phyloP scores from a whole-genome alignment of 805 yeast species.

The Starmerella geochares region DNA sequence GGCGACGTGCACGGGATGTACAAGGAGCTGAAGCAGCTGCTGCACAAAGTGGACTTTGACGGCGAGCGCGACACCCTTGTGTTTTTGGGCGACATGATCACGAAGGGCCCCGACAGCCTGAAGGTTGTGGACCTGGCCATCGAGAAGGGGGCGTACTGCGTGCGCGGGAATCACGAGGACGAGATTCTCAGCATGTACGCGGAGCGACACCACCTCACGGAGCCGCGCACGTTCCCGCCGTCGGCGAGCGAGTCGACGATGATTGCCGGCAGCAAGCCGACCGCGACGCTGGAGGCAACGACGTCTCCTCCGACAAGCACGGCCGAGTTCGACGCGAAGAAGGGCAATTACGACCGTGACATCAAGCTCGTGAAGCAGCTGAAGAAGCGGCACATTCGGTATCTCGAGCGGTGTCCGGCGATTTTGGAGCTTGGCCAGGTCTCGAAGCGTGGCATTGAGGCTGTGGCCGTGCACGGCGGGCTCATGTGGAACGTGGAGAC shows the following conservation, averaged over 20 bases:
- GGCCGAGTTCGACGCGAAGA: not conserved
- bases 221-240: conserved; percentile 27
- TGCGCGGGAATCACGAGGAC: conserved; percentile 84
- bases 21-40: conserved; percentile 43
- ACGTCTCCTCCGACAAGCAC: not conserved
- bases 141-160: conserved; percentile 52
- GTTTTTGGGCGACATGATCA: conserved; percentile 71
- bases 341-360: conserved; percentile 24
- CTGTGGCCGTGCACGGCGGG: conserved; percentile 77
- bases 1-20: conserved; percentile 87
- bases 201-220: conserved; percentile 42
- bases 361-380: conserved; percentile 44
- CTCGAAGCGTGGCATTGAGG: conserved; percentile 32
- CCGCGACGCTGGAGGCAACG: conserved; percentile 20
- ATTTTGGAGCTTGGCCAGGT: conserved; percentile 54
- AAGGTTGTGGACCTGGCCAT: conserved; percentile 59
- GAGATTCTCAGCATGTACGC: conserved; percentile 58
- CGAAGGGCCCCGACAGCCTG: conserved; percentile 72
- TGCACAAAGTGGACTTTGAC: conserved; percentile 40
- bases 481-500: conserved; percentile 50
- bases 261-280: conserved; percentile 20
- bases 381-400: conserved; percentile 50
- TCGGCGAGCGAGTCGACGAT: conserved; percentile 20
- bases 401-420: conserved; percentile 52
- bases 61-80: conserved; percentile 45